These are phyloP conservation scores for Myxozyma monticola DNA, from an alignment of 805 yeast genomes.

Conservation along the genomic window DNA sequence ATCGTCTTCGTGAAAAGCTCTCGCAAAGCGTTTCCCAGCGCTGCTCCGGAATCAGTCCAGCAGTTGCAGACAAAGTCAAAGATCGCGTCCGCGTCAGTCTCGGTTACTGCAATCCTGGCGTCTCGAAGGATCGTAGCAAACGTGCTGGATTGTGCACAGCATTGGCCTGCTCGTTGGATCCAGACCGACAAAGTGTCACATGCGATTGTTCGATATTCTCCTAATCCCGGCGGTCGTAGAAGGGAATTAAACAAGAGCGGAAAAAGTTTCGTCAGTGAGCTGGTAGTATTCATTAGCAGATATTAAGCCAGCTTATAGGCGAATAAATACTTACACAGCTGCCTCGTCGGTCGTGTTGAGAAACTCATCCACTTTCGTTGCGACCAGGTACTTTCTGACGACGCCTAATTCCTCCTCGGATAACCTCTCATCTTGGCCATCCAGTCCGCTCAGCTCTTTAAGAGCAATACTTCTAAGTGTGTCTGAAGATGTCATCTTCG, in stretches of 20 bases:
- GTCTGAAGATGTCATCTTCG: too few species aligned
- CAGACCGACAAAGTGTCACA: slow-evolving; percentile 68
- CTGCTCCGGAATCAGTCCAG: slow-evolving; percentile 70
- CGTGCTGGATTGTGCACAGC: slow-evolving; percentile 14
- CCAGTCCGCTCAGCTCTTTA: too few species aligned
- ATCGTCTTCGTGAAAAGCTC: slow-evolving; percentile 60
- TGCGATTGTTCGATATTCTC: slow-evolving; percentile 45
- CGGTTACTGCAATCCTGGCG: neutral
- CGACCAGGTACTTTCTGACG: slow-evolving; percentile 4
- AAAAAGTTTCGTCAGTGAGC: slow-evolving; percentile 28
- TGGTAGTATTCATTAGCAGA: neutral
- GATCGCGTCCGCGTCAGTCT: slow-evolving; percentile 29
- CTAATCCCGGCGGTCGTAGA: slow-evolving; percentile 40
- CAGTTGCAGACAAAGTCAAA: slow-evolving; percentile 57
- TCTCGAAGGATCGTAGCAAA: slow-evolving; percentile 10
- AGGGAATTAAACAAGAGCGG: slow-evolving; percentile 40
- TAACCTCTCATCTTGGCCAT: slow-evolving; percentile 2
- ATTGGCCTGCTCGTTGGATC: slow-evolving; percentile 57
- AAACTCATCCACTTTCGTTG: slow-evolving; percentile 4
- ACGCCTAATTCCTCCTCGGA: slow-evolving; percentile 1
- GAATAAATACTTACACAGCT: neutral
- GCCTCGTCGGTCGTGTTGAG: neutral
- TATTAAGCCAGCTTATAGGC: neutral
- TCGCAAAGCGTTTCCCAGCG: slow-evolving; percentile 66
- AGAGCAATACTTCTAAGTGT: too few species aligned